Percentiles rank a stretch among this genome's conserved stretches.
These are phyloP conservation scores for Thelonectria olida DNA, from an alignment of 2,329 filamentous ascomycete species.

Conservation along the genomic window DNA sequence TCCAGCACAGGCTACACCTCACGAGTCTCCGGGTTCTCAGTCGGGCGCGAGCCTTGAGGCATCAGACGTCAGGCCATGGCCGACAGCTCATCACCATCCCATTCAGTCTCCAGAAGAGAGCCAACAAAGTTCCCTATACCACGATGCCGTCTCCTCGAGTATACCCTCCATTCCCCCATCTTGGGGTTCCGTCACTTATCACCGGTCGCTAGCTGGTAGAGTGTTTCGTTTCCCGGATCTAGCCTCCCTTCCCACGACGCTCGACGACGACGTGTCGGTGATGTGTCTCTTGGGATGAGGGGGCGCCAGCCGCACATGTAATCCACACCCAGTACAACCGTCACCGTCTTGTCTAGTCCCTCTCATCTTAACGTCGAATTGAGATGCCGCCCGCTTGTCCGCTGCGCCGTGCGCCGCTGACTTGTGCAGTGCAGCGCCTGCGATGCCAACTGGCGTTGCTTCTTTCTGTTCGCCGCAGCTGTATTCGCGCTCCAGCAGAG, in stretches of 20 bases:
- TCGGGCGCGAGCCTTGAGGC: slow-evolving; percentile 2
- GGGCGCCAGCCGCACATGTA: slow-evolving; percentile 14
- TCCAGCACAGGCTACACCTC: slow-evolving; percentile 18
- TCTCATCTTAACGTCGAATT: slow-evolving; percentile 20
- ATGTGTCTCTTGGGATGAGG: slow-evolving; percentile 16
- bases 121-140: slow-evolving; percentile 11
- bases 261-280: slow-evolving; percentile 19
- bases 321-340: slow-evolving; percentile 21
- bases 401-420: slow-evolving; percentile 3
- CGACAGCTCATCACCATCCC: slow-evolving; percentile 15
- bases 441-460: slow-evolving; percentile 33
- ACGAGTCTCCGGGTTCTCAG: neutral
- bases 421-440: slow-evolving; percentile 1
- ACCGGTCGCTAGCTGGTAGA: slow-evolving; percentile 9
- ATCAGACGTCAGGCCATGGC: slow-evolving; percentile 9
- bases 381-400: slow-evolving; percentile 13
- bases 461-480: slow-evolving; percentile 21
- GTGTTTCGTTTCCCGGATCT: slow-evolving; percentile 23
- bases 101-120: neutral
- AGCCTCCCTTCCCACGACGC: slow-evolving; percentile 8
- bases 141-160: slow-evolving; percentile 2
- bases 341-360: slow-evolving; percentile 16
- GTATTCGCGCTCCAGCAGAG: slow-evolving; percentile 19
- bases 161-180: slow-evolving; percentile 23
- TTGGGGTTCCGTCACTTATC: slow-evolving; percentile 1